phyloP scores from a whole-genome alignment of 108 stramenopile species.

The Seminavis robusta region DNA sequence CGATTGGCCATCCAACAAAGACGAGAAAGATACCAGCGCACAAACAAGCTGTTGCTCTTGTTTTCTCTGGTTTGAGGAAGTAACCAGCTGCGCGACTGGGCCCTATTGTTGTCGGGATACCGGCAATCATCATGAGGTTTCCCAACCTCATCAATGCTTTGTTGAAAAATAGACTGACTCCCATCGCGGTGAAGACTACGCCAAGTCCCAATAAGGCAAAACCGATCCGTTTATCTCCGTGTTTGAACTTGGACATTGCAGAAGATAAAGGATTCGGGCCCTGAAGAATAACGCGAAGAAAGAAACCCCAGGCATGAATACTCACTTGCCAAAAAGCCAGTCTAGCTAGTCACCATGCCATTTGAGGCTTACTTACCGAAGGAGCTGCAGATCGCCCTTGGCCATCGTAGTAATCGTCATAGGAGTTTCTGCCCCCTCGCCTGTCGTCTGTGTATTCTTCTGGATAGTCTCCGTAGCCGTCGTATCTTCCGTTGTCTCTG shows the following conservation, averaged over 20 bases:
- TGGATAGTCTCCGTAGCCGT: too few species aligned
- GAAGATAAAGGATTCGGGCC: neutral
- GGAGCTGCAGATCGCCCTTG: neutral
- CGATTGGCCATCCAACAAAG: conserved; percentile 80
- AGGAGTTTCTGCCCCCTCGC: neutral
- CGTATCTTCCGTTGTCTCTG: too few species aligned
- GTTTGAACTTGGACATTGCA: conserved; percentile 23
- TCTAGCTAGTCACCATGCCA: too few species aligned
- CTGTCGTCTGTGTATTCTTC: too few species aligned
- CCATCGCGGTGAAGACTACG: conserved; percentile 67
- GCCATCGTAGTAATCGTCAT: neutral
- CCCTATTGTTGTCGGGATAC: conserved; percentile 86
- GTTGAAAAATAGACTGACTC: conserved; percentile 92
- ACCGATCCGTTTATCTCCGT: conserved; percentile 71
- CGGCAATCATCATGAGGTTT: conserved; percentile 80
- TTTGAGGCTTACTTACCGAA: too few species aligned
- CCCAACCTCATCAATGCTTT: conserved; percentile 92
- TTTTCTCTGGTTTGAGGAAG: conserved; percentile 85
- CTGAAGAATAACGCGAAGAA: neutral
- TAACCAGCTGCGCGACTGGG: conserved; percentile 83
- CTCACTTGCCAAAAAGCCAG: too few species aligned
- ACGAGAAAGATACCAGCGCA: conserved; percentile 78
- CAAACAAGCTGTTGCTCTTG: conserved; percentile 82
- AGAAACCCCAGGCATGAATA: too few species aligned
- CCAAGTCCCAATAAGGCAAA: conserved; percentile 69